These are phyloP conservation scores for Colletotrichum tropicale DNA, from an alignment of 2,329 filamentous ascomycete genomes.

Conservation along the genomic window DNA sequence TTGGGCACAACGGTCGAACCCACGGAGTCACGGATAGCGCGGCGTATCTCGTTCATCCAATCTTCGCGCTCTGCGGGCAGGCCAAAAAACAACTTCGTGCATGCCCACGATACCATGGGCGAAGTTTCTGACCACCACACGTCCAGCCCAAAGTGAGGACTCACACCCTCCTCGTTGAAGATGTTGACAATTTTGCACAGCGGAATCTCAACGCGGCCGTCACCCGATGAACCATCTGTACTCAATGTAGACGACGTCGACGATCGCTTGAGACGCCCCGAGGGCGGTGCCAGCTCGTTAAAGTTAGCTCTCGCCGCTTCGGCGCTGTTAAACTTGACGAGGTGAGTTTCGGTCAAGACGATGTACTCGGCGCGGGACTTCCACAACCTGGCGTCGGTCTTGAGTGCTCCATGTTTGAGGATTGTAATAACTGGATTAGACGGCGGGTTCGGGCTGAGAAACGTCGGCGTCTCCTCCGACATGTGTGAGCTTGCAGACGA, in stretches of 20 bases:
- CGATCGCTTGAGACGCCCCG: slow-evolving; percentile 25
- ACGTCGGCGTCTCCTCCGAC: slow-evolving; percentile 16
- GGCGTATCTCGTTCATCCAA: slow-evolving; percentile 52
- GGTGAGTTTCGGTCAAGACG: slow-evolving; percentile 54
- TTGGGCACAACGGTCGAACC: slow-evolving; percentile 35
- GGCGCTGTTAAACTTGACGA: slow-evolving; percentile 55
- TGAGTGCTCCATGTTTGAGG: slow-evolving; percentile 51
- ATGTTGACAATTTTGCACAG: slow-evolving; percentile 55
- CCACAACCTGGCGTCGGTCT: slow-evolving; percentile 52
- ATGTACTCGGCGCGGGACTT: slow-evolving; percentile 56
- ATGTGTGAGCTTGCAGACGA: slow-evolving; percentile 31
- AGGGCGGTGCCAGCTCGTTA: slow-evolving; percentile 39
- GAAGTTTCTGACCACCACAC: slow-evolving; percentile 59
- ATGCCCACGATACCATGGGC: slow-evolving; percentile 49
- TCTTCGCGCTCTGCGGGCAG: slow-evolving; percentile 53
- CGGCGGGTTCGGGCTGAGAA: slow-evolving; percentile 25
- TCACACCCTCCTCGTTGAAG: slow-evolving; percentile 55
- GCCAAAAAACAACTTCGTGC: slow-evolving; percentile 53
- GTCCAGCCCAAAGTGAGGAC: slow-evolving; percentile 57
- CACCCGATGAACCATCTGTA: slow-evolving; percentile 35
- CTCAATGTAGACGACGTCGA: slow-evolving; percentile 26
- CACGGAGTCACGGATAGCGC: slow-evolving; percentile 41
- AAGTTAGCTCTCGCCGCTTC: slow-evolving; percentile 53
- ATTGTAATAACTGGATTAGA: slow-evolving; percentile 41
- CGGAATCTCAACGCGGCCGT: slow-evolving; percentile 50